Evolutionary conservation across 768 basidiomycete genomes (phyloP).

Genomic region (Sarcodon sp.): DNA sequence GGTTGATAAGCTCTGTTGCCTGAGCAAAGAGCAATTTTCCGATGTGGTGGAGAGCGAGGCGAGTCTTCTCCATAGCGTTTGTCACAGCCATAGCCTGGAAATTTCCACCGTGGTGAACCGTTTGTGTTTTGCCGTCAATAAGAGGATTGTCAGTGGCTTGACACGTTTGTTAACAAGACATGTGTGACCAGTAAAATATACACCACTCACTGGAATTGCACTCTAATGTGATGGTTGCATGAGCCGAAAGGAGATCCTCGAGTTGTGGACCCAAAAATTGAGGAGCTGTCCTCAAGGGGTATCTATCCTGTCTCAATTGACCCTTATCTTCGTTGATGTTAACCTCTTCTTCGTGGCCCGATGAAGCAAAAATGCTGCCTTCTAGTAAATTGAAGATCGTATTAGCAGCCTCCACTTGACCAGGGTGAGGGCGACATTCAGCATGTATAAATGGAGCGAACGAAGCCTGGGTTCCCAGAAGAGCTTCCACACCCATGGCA

Average conservation of each 20-base stretch:
- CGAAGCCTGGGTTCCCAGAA: slow-evolving; percentile 57
- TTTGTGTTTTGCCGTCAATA: slow-evolving; percentile 51
- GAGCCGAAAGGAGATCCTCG: slow-evolving; percentile 60
- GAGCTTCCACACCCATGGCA: slow-evolving; percentile 76
- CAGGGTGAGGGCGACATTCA: slow-evolving; percentile 69
- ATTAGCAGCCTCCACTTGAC: slow-evolving; percentile 68
- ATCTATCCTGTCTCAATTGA: slow-evolving; percentile 69
- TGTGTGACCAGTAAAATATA: background rate
- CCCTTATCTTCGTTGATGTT: slow-evolving; percentile 63
- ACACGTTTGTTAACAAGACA: background rate
- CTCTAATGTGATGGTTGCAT: slow-evolving; percentile 55
- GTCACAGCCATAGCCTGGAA: slow-evolving; percentile 85
- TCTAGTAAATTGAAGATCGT: slow-evolving; percentile 58
- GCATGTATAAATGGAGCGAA: slow-evolving; percentile 74
- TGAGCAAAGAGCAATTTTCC: slow-evolving; percentile 41
- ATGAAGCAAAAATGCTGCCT: slow-evolving; percentile 54
- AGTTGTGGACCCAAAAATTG: slow-evolving; percentile 84
- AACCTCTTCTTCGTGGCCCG: slow-evolving; percentile 55
- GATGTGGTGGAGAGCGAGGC: slow-evolving; percentile 37
- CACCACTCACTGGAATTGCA: slow-evolving; percentile 63
- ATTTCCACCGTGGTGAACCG: slow-evolving; percentile 74
- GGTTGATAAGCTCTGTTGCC: slow-evolving; percentile 62
- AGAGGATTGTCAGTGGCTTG: slow-evolving; percentile 83
- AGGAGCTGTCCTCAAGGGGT: slow-evolving; percentile 60
- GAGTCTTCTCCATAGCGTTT: slow-evolving; percentile 81